Conservation (phyloP, 1,139 yeast genomes). For the Geotrichum aggregatum region DNA sequence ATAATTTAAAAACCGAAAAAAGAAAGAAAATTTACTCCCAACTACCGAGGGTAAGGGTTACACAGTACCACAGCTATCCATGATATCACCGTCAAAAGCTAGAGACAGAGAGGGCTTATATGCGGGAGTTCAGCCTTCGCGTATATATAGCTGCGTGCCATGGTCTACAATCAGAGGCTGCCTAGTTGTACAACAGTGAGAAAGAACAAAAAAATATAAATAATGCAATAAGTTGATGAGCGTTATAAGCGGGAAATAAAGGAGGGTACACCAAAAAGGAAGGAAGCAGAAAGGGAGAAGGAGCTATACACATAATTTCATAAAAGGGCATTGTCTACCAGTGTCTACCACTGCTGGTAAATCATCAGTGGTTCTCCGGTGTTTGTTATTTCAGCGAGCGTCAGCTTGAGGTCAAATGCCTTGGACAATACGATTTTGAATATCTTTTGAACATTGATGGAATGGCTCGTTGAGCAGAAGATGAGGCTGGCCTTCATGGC, state of each 20-base stretch:
- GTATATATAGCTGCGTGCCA: too few relatives aligned
- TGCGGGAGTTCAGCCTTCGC: too few relatives aligned
- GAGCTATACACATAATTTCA: constrained; percentile 1
- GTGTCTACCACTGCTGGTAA: constrained; percentile 45
- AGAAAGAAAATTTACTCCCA: constrained; percentile 11
- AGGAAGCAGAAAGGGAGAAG: background rate
- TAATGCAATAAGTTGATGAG: constrained; percentile 10
- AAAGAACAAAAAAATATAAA: background rate
- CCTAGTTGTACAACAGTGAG: too few relatives aligned
- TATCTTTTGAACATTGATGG: constrained; percentile 89
- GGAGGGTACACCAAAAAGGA: constrained; percentile 2
- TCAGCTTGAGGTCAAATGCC: constrained; percentile 82
- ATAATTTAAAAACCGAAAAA: background rate
- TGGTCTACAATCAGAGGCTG: too few relatives aligned
- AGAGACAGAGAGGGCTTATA: too few relatives aligned
- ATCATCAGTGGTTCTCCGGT: constrained; percentile 87
- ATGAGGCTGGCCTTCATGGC: constrained; percentile 90
- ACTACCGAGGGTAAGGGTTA: constrained; percentile 5
- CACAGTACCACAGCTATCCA: too few relatives aligned
- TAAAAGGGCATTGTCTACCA: background rate
- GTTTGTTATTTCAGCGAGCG: constrained; percentile 75
- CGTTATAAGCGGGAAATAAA: constrained; percentile 3
- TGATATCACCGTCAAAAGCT: background rate
- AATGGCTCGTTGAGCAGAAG: constrained; percentile 88
- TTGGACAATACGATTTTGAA: constrained; percentile 88